A percentile compares a stretch with the other conserved stretches of the same genome.
These are phyloP conservation scores for Phytopythium sindhum DNA, from an alignment of 352 stramenopile species.

Conservation along the genomic window DNA sequence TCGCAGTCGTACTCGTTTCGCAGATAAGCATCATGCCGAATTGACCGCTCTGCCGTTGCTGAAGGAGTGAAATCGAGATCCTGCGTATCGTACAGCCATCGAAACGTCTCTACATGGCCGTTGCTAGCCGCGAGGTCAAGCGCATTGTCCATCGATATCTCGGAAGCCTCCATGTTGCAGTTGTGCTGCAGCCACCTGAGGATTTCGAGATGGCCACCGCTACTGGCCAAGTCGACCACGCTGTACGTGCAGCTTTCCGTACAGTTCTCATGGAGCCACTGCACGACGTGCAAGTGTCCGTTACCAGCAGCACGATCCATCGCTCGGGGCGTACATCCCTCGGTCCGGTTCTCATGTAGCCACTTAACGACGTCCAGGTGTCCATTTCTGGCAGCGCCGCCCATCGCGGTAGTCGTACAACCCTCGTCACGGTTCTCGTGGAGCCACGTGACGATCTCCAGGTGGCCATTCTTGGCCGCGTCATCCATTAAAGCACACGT, in stretches of 20 bases:
- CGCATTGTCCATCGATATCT: not conserved
- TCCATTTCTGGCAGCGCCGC: constrained; percentile 22
- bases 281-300: constrained; percentile 26
- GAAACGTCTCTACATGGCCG: constrained; percentile 3
- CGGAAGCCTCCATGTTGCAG: not conserved
- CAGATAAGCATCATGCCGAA: constrained; percentile 10
- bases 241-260: constrained; percentile 31
- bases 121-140: constrained; percentile 5
- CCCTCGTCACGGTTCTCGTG: constrained; percentile 24
- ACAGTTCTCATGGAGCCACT: constrained; percentile 24
- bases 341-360: constrained; percentile 20
- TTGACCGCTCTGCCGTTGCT: not conserved
- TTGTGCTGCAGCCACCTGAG: constrained; percentile 18
- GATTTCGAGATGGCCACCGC: constrained; percentile 19
- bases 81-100: constrained; percentile 2
- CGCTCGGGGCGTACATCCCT: constrained; percentile 27
- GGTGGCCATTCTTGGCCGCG: constrained; percentile 7
- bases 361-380: constrained; percentile 22
- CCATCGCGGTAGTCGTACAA: constrained; percentile 26
- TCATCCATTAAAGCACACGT: not conserved
- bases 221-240: constrained; percentile 25
- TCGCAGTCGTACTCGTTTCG: not conserved
- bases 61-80: not conserved
- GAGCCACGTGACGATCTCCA: constrained; percentile 27
- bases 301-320: constrained; percentile 29